Conservation (phyloP, 2,329 filamentous ascomycete species). For the Whalleya microplaca region DNA sequence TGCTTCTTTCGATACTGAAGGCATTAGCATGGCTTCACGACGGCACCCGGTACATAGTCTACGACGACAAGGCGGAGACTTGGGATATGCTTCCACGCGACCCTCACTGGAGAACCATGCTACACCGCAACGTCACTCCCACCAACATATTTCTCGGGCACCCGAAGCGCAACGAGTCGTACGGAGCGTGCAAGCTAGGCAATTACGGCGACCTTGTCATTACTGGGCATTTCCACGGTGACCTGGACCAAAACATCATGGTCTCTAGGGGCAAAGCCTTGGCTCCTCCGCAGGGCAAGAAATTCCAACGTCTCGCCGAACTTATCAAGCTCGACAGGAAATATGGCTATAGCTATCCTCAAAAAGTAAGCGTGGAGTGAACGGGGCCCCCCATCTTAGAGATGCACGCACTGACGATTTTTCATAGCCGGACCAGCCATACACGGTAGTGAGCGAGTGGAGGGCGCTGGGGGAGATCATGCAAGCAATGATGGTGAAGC, state of each 20-base stretch:
- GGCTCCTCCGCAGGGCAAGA: conserved; percentile 24
- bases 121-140: conserved; percentile 53
- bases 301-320: conserved; percentile 15
- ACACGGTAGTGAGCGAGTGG: conserved; percentile 38
- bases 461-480: conserved; percentile 36
- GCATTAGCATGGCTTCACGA: conserved; percentile 58
- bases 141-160: conserved; percentile 56
- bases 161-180: conserved; percentile 51
- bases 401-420: conserved; percentile 12
- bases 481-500: conserved; percentile 37
- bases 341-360: conserved; percentile 29
- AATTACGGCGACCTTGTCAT: conserved; percentile 48
- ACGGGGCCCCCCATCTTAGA: neutral
- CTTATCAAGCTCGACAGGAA: conserved; percentile 22
- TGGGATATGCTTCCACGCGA: conserved; percentile 30
- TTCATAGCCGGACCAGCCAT: conserved; percentile 32
- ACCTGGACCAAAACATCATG: conserved; percentile 3
- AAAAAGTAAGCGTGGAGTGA: conserved; percentile 24
- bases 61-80: conserved; percentile 9
- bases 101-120: conserved; percentile 53
- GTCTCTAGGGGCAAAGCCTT: conserved; percentile 27
- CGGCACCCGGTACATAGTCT: conserved; percentile 40
- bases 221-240: conserved; percentile 40
- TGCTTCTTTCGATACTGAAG: conserved; percentile 50
- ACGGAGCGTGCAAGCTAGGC: conserved; percentile 59